These are phyloP conservation scores for Metarhizium robertsii DNA, from an alignment of 2,329 filamentous ascomycete genomes.

Conservation along the genomic window DNA sequence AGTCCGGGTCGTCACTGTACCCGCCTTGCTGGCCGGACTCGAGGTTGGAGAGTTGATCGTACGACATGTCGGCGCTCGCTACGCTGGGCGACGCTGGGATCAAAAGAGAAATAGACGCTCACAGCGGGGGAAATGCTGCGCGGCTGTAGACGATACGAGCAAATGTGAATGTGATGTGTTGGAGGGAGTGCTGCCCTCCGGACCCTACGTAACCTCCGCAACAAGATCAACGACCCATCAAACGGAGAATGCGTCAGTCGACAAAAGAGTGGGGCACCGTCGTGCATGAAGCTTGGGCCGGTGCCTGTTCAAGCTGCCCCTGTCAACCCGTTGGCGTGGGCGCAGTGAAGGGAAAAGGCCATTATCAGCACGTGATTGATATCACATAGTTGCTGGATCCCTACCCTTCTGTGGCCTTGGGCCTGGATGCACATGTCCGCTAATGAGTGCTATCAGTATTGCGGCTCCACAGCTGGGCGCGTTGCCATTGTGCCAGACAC, in stretches of 20 bases:
- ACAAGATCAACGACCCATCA: no score
- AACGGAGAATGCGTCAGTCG: not conserved
- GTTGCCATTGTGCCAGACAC: not conserved
- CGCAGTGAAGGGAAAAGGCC: not conserved
- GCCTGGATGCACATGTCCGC: conserved; percentile 1
- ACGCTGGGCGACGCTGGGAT: not conserved
- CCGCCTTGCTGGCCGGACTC: conserved; percentile 70
- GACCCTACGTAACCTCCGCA: no score
- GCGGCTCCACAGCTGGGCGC: not conserved
- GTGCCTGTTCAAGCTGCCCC: not conserved
- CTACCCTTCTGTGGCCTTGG: no score
- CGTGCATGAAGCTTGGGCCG: not conserved
- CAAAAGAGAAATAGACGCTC: not conserved
- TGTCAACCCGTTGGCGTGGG: not conserved
- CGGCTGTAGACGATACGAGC: no score
- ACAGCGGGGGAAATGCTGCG: no score
- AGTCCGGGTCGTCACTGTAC: conserved; percentile 89
- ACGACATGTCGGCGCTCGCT: conserved; percentile 58
- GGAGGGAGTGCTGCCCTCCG: no score
- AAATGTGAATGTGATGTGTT: no score
- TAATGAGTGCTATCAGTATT: conserved; percentile 10
- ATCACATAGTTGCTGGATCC: no score
- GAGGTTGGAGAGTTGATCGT: conserved; percentile 74
- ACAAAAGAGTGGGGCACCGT: not conserved
- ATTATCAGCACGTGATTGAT: conserved; percentile 21